These are phyloP conservation scores for Curvularia sp. DNA, from an alignment of 2,329 filamentous ascomycete genomes.

Conservation along the genomic window DNA sequence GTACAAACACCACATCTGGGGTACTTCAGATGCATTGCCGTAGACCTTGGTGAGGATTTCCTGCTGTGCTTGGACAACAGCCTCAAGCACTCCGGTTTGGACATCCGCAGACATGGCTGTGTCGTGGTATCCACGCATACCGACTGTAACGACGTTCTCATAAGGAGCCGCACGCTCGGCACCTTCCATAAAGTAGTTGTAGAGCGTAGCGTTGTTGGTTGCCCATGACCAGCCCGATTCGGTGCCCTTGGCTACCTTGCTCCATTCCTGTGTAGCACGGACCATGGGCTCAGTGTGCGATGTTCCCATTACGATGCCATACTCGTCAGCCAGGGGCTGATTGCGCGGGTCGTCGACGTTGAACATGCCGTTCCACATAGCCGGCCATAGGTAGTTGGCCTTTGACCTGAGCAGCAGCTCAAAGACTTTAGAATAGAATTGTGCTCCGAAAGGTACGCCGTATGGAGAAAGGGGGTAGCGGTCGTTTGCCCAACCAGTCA, in stretches of 20 bases:
- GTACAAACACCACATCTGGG: slow-evolving; percentile 77
- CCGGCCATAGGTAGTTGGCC: slow-evolving; percentile 79
- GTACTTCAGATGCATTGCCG: slow-evolving; percentile 61
- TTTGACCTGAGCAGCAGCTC: slow-evolving; percentile 73
- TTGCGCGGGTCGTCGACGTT: slow-evolving; percentile 73
- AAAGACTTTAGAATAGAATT: slow-evolving; percentile 73
- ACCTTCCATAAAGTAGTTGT: slow-evolving; percentile 72
- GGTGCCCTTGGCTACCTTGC: slow-evolving; percentile 58
- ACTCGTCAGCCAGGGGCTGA: slow-evolving; percentile 74
- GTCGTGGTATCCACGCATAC: slow-evolving; percentile 75
- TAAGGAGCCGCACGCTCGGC: slow-evolving; percentile 70
- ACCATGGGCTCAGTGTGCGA: slow-evolving; percentile 78
- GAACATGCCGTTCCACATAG: slow-evolving; percentile 75
- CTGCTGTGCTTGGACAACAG: slow-evolving; percentile 67
- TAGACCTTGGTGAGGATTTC: slow-evolving; percentile 65
- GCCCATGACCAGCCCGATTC: slow-evolving; percentile 69
- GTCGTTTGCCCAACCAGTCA: slow-evolving; percentile 71
- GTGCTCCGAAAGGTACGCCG: slow-evolving; percentile 58
- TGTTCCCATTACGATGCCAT: slow-evolving; percentile 74
- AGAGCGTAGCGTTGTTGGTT: slow-evolving; percentile 72
- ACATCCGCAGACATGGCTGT: slow-evolving; percentile 65
- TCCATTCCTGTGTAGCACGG: slow-evolving; percentile 62
- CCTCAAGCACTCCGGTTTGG: slow-evolving; percentile 66
- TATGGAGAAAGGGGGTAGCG: slow-evolving; percentile 59
- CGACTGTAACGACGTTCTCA: slow-evolving; percentile 69